A percentile compares a stretch with the other conserved stretches of the same genome.
phyloP scores from a whole-genome alignment of 163 green algal species.

The Scenedesmus sp. region DNA sequence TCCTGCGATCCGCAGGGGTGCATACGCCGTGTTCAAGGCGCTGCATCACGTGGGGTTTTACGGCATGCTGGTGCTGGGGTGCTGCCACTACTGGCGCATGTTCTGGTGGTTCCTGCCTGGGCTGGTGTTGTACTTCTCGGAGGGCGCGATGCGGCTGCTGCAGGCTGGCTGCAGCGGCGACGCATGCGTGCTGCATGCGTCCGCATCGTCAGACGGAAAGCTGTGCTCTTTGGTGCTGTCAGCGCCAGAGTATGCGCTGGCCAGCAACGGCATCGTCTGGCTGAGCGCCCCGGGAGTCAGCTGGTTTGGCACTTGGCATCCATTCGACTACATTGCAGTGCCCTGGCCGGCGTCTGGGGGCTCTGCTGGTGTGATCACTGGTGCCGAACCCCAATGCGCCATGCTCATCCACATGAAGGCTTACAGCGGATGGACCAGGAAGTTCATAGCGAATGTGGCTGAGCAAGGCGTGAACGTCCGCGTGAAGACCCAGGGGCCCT shows the following conservation, averaged over 20 bases:
- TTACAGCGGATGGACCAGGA: slow-evolving; percentile 27
- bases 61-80: slow-evolving; percentile 41
- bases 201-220: not conserved
- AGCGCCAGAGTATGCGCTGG: not conserved
- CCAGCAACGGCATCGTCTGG: slow-evolving; percentile 33
- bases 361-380: not conserved
- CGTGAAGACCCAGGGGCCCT: slow-evolving; percentile 23
- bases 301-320: slow-evolving; percentile 23
- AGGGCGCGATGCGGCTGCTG: not conserved
- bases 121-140: slow-evolving; percentile 38
- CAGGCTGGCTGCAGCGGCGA: not conserved
- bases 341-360: not conserved
- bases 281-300: not conserved
- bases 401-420: slow-evolving; percentile 42
- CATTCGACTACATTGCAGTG: slow-evolving; percentile 44
- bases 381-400: not conserved
- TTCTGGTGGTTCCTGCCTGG: slow-evolving; percentile 49
- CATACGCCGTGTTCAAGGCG: slow-evolving; percentile 37
- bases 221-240: slow-evolving; percentile 12
- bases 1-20: not conserved
- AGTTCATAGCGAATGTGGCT: not conserved
- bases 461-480: not conserved
- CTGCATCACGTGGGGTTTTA: slow-evolving; percentile 54
- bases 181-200: not conserved
- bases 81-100: slow-evolving; percentile 19